Conservation (phyloP, 139 green algal genomes). For the Microglena sp. region DNA sequence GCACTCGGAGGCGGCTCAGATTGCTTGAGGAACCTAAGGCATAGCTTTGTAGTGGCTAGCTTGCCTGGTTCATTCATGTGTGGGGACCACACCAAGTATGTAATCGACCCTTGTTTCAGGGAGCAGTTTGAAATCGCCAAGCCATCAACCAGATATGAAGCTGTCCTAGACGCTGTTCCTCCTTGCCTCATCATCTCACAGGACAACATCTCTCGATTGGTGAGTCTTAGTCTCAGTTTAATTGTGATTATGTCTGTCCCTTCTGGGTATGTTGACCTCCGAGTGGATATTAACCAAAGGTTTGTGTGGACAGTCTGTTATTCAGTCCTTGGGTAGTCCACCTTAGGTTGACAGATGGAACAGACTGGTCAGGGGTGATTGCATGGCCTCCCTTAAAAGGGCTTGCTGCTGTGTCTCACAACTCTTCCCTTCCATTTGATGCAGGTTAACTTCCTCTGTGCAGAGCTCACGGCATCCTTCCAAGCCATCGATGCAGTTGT, state of each 20-base stretch:
- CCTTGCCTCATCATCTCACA: constrained; percentile 32
- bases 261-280: neutral
- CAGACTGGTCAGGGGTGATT: too few relatives aligned
- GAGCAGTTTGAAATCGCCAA: constrained; percentile 40
- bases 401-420: neutral
- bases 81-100: neutral
- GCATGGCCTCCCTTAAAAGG: too few relatives aligned
- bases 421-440: neutral
- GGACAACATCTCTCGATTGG: constrained; percentile 20
- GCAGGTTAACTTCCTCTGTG: constrained; percentile 41
- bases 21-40: constrained; percentile 36
- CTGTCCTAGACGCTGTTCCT: constrained; percentile 26
- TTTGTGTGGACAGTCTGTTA: too few relatives aligned
- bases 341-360: too few relatives aligned
- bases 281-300: too few relatives aligned
- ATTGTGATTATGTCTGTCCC: neutral
- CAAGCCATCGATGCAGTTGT: constrained; percentile 36
- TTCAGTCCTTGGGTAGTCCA: too few relatives aligned
- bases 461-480: constrained; percentile 52
- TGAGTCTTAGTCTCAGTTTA: constrained; percentile 13
- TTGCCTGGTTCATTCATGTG: too few relatives aligned
- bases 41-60: constrained; percentile 21
- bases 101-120: constrained; percentile 32
- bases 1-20: constrained; percentile 26
- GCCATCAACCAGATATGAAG: constrained; percentile 22